Evolutionary conservation across 2,329 filamentous ascomycete species (phyloP).

Genomic region (Colletotrichum scovillei): DNA sequence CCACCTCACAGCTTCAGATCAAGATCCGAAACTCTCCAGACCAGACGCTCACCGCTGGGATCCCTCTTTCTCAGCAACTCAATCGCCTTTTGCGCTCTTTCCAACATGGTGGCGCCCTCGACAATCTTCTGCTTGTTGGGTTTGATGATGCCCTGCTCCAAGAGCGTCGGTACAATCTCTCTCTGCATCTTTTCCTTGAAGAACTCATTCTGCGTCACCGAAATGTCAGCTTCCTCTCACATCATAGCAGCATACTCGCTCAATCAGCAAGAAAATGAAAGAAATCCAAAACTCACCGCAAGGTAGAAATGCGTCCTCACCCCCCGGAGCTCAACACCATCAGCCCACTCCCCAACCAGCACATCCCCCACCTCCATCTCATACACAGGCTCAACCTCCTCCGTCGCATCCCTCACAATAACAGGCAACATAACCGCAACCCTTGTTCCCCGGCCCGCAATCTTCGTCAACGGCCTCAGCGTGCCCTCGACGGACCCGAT

Average conservation of each 20-base stretch:
- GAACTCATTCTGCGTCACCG: constrained; percentile 58
- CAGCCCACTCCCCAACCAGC: constrained; percentile 54
- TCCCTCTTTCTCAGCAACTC: constrained; percentile 47
- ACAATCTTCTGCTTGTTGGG: constrained; percentile 56
- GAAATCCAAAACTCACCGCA: constrained; percentile 49
- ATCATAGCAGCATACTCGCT: not conserved
- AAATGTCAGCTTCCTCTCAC: constrained; percentile 3
- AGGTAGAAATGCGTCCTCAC: constrained; percentile 67
- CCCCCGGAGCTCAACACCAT: constrained; percentile 64
- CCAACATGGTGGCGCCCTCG: constrained; percentile 51
- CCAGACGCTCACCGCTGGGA: constrained; percentile 54
- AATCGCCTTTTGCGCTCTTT: constrained; percentile 53
- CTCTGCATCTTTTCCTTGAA: constrained; percentile 65
- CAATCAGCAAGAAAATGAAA: not conserved
- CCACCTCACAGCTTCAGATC: not conserved
- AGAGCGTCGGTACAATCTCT: constrained; percentile 63
- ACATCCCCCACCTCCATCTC: constrained; percentile 59
- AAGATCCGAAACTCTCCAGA: constrained; percentile 46
- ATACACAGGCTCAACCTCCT: constrained; percentile 61
- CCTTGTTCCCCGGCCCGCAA: constrained; percentile 60
- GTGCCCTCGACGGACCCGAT: constrained; percentile 62
- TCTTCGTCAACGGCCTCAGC: constrained; percentile 58
- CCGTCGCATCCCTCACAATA: constrained; percentile 63
- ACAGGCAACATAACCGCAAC: constrained; percentile 71
- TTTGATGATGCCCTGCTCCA: constrained; percentile 51